Base-by-base conservation (phyloP, 2,329 filamentous ascomycete genomes). In the Aureobasidium sp. region DNA sequence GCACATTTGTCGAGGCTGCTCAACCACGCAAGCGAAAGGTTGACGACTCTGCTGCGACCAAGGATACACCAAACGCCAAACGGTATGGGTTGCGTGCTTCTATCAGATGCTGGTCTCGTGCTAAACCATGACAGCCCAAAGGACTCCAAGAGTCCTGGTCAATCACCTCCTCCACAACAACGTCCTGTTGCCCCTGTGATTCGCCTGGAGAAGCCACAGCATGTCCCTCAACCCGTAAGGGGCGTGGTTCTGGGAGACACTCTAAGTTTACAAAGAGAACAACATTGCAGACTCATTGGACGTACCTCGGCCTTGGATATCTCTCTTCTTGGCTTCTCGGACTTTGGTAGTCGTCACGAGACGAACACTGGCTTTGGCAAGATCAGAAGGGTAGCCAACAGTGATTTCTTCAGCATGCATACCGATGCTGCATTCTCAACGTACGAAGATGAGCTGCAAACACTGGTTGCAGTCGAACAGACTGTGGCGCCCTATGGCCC, bases 281-380 rank as follows among this genome's bases (percentile, higher is more conserved):
- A 88, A 64, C 91, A 88, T 73, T 91, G 88, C 76, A 88, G 90
- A 75, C 90, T 93, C 71, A 90, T 94, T 68, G 90, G 90, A 29
- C 84, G 88, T 63, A 93, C 89, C 56, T 91, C 89, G 56, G 88
- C 91, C 69, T 90, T 92, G 71, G 90, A 94, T 72, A 88, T 89
- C 17, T 87, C 87, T n/a, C 80, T 94, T 61, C 90, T 93, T 74
- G 89, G 90, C 68, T 80, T 93, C 26, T 91, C 89, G 26, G 82
- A 86, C 6, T 92, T 92, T 73, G 88, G 93, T 75, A 87, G 86
- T 34, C 87, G 89, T 71, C 89, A 92, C 77, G 89, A 93, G 76
- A 91, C 87, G 70, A 82, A 88, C 26, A 80, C 90, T 62, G 83
- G 88, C 42, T 75, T 81, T 63, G 79, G 78, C 63, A 79, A 74